phyloP scores from a whole-genome alignment of 1,284 basidiomycete species.

The Volvariella surrecta region DNA sequence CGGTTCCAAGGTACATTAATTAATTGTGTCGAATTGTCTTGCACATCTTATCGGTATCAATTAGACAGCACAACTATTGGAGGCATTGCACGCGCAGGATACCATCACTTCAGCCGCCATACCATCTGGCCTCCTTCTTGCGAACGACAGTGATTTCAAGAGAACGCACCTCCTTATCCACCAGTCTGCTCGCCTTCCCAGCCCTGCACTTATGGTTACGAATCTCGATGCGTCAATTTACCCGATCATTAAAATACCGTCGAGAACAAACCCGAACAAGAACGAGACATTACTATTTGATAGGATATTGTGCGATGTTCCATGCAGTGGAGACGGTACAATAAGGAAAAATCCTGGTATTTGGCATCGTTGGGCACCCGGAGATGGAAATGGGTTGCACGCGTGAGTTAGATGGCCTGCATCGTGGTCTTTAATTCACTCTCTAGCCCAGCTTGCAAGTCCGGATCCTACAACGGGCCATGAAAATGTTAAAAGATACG shows the following conservation, averaged over 20 bases:
- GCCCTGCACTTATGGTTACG: conserved; percentile 89
- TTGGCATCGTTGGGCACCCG: conserved; percentile 88
- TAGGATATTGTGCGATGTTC: conserved; percentile 93
- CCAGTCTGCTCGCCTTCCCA: conserved; percentile 92
- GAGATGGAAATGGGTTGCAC: conserved; percentile 90
- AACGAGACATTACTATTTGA: conserved; percentile 70
- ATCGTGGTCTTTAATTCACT: neutral
- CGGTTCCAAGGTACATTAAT: conserved; percentile 72
- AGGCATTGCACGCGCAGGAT: conserved; percentile 75
- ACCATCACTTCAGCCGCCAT: conserved; percentile 51
- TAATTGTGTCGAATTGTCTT: neutral
- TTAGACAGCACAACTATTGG: conserved; percentile 84
- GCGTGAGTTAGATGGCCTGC: conserved; percentile 38
- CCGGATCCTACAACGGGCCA: conserved; percentile 87
- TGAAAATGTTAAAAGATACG: conserved; percentile 81
- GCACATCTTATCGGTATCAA: conserved; percentile 12
- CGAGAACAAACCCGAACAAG: conserved; percentile 14
- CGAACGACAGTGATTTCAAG: conserved; percentile 91
- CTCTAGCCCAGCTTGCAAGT: conserved; percentile 69
- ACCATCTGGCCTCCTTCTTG: conserved; percentile 75
- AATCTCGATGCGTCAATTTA: conserved; percentile 93
- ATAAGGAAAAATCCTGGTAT: conserved; percentile 92
- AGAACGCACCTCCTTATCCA: conserved; percentile 97
- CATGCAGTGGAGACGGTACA: conserved; percentile 97
- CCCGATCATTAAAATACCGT: conserved; percentile 60